Evolutionary conservation across 2,329 filamentous ascomycete genomes (phyloP).

Genomic region (Macrophomina phaseolina): DNA sequence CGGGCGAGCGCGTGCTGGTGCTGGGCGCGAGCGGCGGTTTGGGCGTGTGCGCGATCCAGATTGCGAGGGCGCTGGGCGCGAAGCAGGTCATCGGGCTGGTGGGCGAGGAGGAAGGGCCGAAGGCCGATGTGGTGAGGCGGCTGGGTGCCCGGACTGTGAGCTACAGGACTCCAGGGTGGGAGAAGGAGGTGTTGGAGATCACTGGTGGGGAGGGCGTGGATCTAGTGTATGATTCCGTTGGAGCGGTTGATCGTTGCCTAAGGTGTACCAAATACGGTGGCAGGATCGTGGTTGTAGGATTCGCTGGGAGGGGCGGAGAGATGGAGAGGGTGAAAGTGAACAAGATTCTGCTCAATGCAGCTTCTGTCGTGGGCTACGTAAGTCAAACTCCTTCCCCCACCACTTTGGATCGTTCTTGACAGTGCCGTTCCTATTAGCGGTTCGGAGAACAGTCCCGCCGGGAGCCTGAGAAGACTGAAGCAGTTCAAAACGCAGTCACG

Average conservation of each 20-base stretch:
- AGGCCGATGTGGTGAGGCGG: constrained; percentile 49
- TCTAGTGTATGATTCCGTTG: constrained; percentile 64
- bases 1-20: constrained; percentile 59
- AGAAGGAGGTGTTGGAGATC: constrained; percentile 54
- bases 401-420: neutral
- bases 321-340: constrained; percentile 64
- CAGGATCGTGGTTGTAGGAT: constrained; percentile 62
- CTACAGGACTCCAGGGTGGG: constrained; percentile 55
- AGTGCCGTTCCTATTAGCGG: neutral
- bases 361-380: constrained; percentile 60
- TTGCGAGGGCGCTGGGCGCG: constrained; percentile 60
- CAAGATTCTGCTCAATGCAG: constrained; percentile 59
- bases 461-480: neutral
- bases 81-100: constrained; percentile 59
- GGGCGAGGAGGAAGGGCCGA: constrained; percentile 47
- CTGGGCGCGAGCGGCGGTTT: constrained; percentile 62
- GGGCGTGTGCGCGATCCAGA: constrained; percentile 62
- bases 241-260: constrained; percentile 60
- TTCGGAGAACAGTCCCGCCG: constrained; percentile 15
- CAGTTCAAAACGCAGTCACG: neutral
- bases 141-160: constrained; percentile 53
- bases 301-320: constrained; percentile 59
- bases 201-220: constrained; percentile 61
- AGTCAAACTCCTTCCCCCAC: constrained; percentile 32
- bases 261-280: constrained; percentile 61